Base-by-base conservation (phyloP, 2,329 filamentous ascomycete genomes). In the Hypomyces rosellus region DNA sequence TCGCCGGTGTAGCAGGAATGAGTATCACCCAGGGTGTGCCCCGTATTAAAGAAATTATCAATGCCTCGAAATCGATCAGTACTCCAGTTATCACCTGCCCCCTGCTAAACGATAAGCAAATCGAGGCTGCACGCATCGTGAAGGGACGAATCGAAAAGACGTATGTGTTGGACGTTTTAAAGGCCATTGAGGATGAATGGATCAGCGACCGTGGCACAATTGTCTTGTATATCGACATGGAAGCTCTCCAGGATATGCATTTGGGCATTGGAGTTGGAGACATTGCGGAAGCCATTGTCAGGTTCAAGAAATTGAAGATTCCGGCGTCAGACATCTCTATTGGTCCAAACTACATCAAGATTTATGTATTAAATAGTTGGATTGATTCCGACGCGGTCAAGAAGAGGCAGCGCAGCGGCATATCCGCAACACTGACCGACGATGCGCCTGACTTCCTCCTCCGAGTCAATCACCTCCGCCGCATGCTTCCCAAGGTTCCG, bases 31-130 rank as follows among this genome's bases (percentile, higher is more conserved):
- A 96, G 65, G 93, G 93, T 88, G 93, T 99, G 6, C 93, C 93
- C 1, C 92, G 93, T 84, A 99, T 99, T 75, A 99, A 99, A 73
- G 93, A 99, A 76, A 99, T 99, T 59, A 99, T 99, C 82, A 99
- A 99, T 71, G 93, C 93, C 5, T 96, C 90, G 8, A 95, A 90
- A 66, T 75, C 77, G 45, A 99, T 99, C 69, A 95, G 88, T 67
- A 99, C 93, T 1, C 93, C 93, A 0, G 86, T 99, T 64, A 95
- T 99, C 59, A 84, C 81, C 5, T 97, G 93, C 62, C 85, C 88
- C 4, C 76, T 97, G 5, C 78, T 89, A 56, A 93, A 90, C 63
- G 82, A 84, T 53, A 74, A 79, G 49, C 81, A 86, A 57, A 82
- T 93, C 49, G 80, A 85, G 57, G 89, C 87, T 2, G 93, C 92